Evolutionary conservation across 2,329 filamentous ascomycete genomes (phyloP), one percentile per base, ranked within the genome.

Genomic region (Calonectria hongkongensis): DNA sequence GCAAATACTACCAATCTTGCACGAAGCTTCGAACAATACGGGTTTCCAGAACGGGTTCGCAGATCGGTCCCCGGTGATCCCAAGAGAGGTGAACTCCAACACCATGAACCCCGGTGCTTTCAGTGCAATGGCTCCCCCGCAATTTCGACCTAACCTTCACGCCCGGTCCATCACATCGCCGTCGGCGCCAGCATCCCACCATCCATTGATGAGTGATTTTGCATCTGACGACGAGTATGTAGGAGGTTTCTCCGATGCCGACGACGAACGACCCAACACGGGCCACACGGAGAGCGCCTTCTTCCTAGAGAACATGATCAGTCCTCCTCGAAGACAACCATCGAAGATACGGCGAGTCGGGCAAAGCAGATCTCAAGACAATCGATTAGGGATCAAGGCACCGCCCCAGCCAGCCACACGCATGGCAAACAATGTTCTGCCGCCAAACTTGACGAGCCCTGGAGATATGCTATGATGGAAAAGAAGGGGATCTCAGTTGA

Each of bases 31-130:
- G 13, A 96, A 92, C 75, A 93, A 93, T 45, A 90, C 92, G 1
- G 95, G 92, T 2, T 97, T 98, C 83, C 95, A 98, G 78, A 97
- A 96, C 79, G 95, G 95, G 5, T 96, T 98, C 78, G 91, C 92
- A 1, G 96, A 98, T 79, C 88, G 93, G 28, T 89, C 92, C 1
- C 89, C 91, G 5, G 85, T 90, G 15, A 84, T 89, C 82, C 89
- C 89, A 15, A 91, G 92, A 25, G 92, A 91, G 16, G 87, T 88
- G 27, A 91, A 89, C 76, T 85, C 87, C 65, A 92, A 92, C 76
- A 88, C 89, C 3, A 92, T 93, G 91, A 92, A 88, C 68, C 91
- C 92, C 0, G 91, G 87, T 9, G 90, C 90, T 30, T 89, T 93
- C 84, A 88, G 85, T 73, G 79, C 85, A 4, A 81, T 84, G 16